Evolutionary conservation across 164 flowering plant species (phyloP).

Genomic region (Warburgia ugandensis): DNA sequence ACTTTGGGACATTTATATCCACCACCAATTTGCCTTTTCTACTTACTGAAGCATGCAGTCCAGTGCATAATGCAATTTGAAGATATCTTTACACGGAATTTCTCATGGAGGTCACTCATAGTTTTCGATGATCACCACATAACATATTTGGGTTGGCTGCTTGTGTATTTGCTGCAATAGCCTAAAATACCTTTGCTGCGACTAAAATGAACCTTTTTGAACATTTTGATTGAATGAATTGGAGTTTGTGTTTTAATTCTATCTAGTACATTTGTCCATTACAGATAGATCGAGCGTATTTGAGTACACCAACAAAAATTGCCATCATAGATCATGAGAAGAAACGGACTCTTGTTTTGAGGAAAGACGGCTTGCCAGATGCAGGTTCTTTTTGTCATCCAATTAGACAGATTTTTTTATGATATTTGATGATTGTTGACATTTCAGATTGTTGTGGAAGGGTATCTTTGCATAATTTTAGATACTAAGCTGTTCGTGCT

Average conservation of each 20-base stretch:
- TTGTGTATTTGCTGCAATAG: too few relatives aligned
- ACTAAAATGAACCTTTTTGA: background rate
- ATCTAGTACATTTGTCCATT: background rate
- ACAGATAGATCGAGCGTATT: slow-evolving; percentile 64
- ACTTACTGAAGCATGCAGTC: background rate
- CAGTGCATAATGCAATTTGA: background rate
- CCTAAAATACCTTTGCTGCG: too few relatives aligned
- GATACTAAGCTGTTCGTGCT: background rate
- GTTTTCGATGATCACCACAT: too few relatives aligned
- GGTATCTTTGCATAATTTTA: slow-evolving; percentile 16
- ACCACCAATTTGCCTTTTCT: background rate
- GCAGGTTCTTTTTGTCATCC: too few relatives aligned
- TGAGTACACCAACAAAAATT: slow-evolving; percentile 71
- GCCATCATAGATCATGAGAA: slow-evolving; percentile 92
- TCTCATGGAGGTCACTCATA: too few relatives aligned
- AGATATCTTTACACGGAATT: too few relatives aligned
- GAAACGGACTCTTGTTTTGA: slow-evolving; percentile 70
- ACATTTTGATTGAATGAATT: background rate
- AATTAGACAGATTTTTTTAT: too few relatives aligned
- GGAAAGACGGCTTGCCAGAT: slow-evolving; percentile 75
- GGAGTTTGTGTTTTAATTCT: background rate
- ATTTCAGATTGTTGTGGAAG: background rate
- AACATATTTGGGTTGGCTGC: too few relatives aligned
- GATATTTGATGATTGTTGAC: too few relatives aligned
- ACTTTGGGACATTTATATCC: too few relatives aligned